phyloP scores from a whole-genome alignment of 2,329 filamentous ascomycete genomes.

The Aureobasidium sp. region DNA sequence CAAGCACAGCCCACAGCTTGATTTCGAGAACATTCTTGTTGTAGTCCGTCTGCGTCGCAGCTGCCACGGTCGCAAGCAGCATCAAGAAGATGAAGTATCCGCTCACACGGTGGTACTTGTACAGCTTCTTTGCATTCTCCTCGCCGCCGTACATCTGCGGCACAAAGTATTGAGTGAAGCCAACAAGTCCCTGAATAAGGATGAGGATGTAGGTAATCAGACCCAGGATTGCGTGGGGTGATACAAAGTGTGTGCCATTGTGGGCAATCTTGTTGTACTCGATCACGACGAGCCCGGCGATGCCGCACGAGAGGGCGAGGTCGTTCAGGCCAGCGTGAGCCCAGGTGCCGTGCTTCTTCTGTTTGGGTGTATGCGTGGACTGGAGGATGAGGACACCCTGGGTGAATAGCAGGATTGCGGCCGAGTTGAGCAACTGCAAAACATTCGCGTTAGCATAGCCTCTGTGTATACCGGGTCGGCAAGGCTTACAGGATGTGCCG shows the following conservation, averaged over 20 bases:
- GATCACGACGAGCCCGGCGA: slow-evolving; percentile 61
- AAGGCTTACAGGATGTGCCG: slow-evolving; percentile 66
- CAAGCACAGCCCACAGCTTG: slow-evolving; percentile 64
- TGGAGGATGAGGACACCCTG: slow-evolving; percentile 81
- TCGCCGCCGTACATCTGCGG: slow-evolving; percentile 70
- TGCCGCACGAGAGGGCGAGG: slow-evolving; percentile 52
- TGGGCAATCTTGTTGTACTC: slow-evolving; percentile 75
- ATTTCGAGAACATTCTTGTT: slow-evolving; percentile 61
- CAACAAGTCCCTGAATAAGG: slow-evolving; percentile 64
- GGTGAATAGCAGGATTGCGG: slow-evolving; percentile 65
- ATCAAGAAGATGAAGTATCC: slow-evolving; percentile 68
- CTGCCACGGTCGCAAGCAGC: slow-evolving; percentile 64
- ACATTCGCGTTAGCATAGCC: neutral
- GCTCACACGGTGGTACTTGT: slow-evolving; percentile 77
- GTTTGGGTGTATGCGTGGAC: slow-evolving; percentile 66
- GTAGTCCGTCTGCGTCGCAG: slow-evolving; percentile 70
- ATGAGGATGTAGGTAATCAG: slow-evolving; percentile 63
- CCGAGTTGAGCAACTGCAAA: slow-evolving; percentile 45
- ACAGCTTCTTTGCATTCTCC: slow-evolving; percentile 70
- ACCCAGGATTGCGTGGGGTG: slow-evolving; percentile 75
- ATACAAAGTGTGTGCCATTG: slow-evolving; percentile 65
- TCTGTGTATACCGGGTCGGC: neutral
- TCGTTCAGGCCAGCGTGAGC: slow-evolving; percentile 65
- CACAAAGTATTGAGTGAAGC: slow-evolving; percentile 72
- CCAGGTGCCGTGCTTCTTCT: slow-evolving; percentile 59